These are phyloP conservation scores for Crotalaria pallida DNA, from an alignment of 306 rosid genomes.

Conservation along the genomic window DNA sequence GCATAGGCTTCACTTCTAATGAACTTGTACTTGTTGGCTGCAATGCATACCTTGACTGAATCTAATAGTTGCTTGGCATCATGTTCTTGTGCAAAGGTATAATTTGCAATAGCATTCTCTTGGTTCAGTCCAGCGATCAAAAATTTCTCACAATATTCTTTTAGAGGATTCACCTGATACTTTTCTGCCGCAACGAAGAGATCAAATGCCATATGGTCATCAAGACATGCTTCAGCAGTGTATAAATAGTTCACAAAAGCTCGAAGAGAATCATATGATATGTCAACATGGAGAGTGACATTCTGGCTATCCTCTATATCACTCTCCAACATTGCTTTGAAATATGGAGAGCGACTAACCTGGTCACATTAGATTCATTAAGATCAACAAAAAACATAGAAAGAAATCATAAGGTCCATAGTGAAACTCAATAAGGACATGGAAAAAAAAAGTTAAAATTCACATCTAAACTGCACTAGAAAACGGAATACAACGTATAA, in stretches of 20 bases:
- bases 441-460: background rate
- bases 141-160: slow-evolving; percentile 61
- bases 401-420: background rate
- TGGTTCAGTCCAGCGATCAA: slow-evolving; percentile 54
- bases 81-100: slow-evolving; percentile 67
- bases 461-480: background rate
- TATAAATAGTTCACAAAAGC: slow-evolving; percentile 69
- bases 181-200: too few relatives aligned
- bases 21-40: slow-evolving; percentile 58
- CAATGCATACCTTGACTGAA: slow-evolving; percentile 49
- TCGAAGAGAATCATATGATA: slow-evolving; percentile 60
- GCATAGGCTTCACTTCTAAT: slow-evolving; percentile 49
- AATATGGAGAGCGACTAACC: slow-evolving; percentile 79
- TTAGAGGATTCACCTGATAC: slow-evolving; percentile 76
- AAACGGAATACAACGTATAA: background rate
- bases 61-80: slow-evolving; percentile 50
- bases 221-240: slow-evolving; percentile 71
- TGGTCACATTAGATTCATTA: slow-evolving; percentile 24
- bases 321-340: slow-evolving; percentile 79
- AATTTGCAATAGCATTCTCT: slow-evolving; percentile 55
- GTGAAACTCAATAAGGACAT: background rate
- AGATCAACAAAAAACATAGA: background rate
- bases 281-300: slow-evolving; percentile 76
- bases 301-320: slow-evolving; percentile 82
- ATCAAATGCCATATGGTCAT: slow-evolving; percentile 71